phyloP scores from a whole-genome alignment of 1,284 basidiomycete genomes.

The Amylostereum areolatum region DNA sequence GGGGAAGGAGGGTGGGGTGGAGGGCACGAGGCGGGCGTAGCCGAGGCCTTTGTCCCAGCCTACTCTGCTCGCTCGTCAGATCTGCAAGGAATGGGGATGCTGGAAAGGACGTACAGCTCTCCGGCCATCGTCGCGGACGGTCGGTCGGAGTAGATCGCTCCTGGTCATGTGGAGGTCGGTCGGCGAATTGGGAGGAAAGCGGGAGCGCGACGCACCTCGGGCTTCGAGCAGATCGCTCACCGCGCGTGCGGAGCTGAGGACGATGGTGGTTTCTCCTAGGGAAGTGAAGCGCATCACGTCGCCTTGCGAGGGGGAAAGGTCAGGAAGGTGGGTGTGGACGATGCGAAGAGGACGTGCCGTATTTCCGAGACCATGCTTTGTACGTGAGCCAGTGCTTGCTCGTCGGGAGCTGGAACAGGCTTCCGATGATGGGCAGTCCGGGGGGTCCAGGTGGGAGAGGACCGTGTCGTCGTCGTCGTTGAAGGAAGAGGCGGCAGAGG shows the following conservation, averaged over 20 bases:
- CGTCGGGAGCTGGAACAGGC: slow-evolving; percentile 23
- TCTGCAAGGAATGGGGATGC: not conserved
- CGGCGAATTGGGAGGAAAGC: not conserved
- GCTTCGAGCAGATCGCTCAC: slow-evolving; percentile 25
- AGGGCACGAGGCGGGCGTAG: slow-evolving; percentile 20
- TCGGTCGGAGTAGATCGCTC: slow-evolving; percentile 34
- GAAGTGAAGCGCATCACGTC: slow-evolving; percentile 23
- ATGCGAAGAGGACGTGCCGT: slow-evolving; percentile 18
- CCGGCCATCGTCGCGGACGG: slow-evolving; percentile 34
- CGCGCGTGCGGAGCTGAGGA: slow-evolving; percentile 23
- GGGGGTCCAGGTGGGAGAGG: slow-evolving; percentile 20
- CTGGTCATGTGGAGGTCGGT: slow-evolving; percentile 8
- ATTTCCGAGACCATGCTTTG: slow-evolving; percentile 22
- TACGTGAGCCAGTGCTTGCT: slow-evolving; percentile 27
- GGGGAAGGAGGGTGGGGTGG: not conserved
- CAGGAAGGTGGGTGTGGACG: not conserved
- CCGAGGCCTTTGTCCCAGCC: slow-evolving; percentile 38
- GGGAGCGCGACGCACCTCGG: slow-evolving; percentile 14
- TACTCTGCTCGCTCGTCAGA: slow-evolving; percentile 19
- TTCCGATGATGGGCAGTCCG: slow-evolving; percentile 23
- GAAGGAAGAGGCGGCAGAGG: too few relatives aligned
- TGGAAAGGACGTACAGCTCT: slow-evolving; percentile 28
- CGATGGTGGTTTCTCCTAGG: slow-evolving; percentile 24
- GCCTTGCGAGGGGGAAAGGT: slow-evolving; percentile 12
- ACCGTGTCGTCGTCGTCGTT: not conserved